These are phyloP conservation scores for Ramularia endophylla DNA, from an alignment of 2,329 filamentous ascomycete species.

Conservation along the genomic window DNA sequence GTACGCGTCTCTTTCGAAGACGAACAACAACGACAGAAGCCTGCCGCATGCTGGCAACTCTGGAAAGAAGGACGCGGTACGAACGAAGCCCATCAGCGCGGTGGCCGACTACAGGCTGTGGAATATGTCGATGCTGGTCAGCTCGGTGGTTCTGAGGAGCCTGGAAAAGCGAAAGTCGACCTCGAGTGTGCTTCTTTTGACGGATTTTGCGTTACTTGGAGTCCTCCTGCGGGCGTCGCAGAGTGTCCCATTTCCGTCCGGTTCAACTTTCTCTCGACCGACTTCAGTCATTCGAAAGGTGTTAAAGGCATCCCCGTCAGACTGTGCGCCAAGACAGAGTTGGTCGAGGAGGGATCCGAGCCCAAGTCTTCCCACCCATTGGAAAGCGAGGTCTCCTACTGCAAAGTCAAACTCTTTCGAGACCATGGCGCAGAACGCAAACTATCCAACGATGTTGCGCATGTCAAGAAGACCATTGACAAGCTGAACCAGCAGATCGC, in stretches of 20 bases:
- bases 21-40: conserved; percentile 81
- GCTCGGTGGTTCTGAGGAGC: conserved; percentile 46
- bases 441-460: conserved; percentile 86
- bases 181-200: conserved; percentile 71
- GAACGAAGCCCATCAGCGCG: conserved; percentile 89
- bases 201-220: conserved; percentile 86
- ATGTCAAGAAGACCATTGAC: conserved; percentile 94
- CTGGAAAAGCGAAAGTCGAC: conserved; percentile 42
- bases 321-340: conserved; percentile 82
- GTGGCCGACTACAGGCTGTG: conserved; percentile 86
- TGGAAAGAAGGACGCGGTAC: conserved; percentile 97
- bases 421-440: conserved; percentile 95
- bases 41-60: conserved; percentile 77
- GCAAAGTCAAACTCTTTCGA: conserved; percentile 94
- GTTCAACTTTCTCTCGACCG: conserved; percentile 97
- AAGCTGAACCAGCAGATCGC: conserved; percentile 92
- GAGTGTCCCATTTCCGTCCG: conserved; percentile 86
- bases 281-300: conserved; percentile 98
- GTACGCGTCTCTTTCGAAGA: conserved; percentile 97
- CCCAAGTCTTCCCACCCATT: conserved; percentile 29
- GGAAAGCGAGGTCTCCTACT: conserved; percentile 70
- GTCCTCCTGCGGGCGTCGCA: conserved; percentile 58
- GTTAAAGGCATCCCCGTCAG: conserved; percentile 96
- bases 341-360: conserved; percentile 44
- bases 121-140: conserved; percentile 74